Evolutionary conservation across 2,329 filamentous ascomycete genomes (phyloP), one percentile per base, ranked within the genome.

Genomic region (Fusarium acutatum): DNA sequence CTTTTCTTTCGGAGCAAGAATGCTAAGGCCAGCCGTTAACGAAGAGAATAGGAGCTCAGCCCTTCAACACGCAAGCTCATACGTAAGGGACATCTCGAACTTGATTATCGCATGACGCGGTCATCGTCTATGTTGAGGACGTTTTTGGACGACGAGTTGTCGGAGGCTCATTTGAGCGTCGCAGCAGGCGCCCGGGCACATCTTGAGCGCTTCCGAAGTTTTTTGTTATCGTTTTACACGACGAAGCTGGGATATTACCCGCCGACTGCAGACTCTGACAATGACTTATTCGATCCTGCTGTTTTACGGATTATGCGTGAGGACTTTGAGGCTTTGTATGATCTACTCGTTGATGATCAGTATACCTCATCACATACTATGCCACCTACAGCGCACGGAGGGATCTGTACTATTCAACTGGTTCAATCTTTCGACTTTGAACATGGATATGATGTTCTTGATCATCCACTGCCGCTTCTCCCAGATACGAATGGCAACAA

Each of bases 101-200:
- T 95, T 86, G 89, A 94, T 61, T 76, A 86, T 28, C 88, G 90
- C 56, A 83, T 95, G 7, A 84, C 85, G 26, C 83, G 86, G n/a
- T 88, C 90, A 1, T 87, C 88, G 2, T 81, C 79, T 52, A 89
- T 89, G 77, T 81, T 96, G 6, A 84, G 84, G n/a, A 88, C 84
- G 12, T 94, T 96, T 77, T 86, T 95, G 12, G 89, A 92, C 53
- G 88, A 93, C 34, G 93, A 95, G 68, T 83, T 95, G 7, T 92
- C 91, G 0, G 86, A 92, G 53, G 83, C 89, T 3, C 84, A 91
- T 60, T 83, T 94, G n/a, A 92, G 91, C 5, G 85, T 95, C 2
- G 85, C 90, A 3, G 80, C 85, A 3, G 88, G 86, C 2, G 88
- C 89, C 8, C 85, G 91, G 71, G 86, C 88, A 7, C 93, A 96